Conservation (phyloP, 768 basidiomycete species). For the Lentinula detonsa region DNA sequence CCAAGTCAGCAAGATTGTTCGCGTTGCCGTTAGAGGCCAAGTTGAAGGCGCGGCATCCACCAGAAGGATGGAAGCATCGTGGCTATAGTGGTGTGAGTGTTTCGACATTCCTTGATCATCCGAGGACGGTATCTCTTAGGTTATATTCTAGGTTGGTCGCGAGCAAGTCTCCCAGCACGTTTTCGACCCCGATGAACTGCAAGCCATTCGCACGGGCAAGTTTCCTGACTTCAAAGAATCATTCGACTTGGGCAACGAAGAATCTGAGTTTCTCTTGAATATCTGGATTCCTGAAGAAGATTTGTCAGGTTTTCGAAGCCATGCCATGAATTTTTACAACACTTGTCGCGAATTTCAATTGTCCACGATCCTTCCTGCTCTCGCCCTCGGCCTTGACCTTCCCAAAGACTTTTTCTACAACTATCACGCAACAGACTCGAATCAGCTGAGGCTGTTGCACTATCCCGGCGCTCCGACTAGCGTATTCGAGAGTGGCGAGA, state of each 20-base stretch:
- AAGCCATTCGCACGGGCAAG: slow-evolving; percentile 17
- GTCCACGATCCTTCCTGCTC: slow-evolving; percentile 23
- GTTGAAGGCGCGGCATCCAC: slow-evolving; percentile 19
- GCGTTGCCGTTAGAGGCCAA: slow-evolving; percentile 16
- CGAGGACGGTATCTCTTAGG: not conserved
- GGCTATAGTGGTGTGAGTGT: slow-evolving; percentile 18
- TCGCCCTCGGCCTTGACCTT: slow-evolving; percentile 28
- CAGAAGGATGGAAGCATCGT: slow-evolving; percentile 18
- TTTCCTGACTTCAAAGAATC: slow-evolving; percentile 31
- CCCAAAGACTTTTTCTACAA: slow-evolving; percentile 22
- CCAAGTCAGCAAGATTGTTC: slow-evolving; percentile 16
- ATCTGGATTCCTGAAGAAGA: slow-evolving; percentile 30
- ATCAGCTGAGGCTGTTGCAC: slow-evolving; percentile 34
- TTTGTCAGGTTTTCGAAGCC: slow-evolving; percentile 29
- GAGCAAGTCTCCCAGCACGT: slow-evolving; percentile 19
- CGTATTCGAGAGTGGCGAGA: slow-evolving; percentile 20
- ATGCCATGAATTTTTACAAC: slow-evolving; percentile 27
- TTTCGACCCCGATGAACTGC: slow-evolving; percentile 19
- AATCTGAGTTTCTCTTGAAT: slow-evolving; percentile 22
- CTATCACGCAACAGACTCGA: slow-evolving; percentile 22
- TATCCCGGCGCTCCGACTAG: slow-evolving; percentile 28
- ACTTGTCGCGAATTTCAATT: slow-evolving; percentile 25
- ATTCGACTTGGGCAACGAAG: slow-evolving; percentile 28
- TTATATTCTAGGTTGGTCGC: slow-evolving; percentile 11
- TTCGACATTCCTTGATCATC: not conserved